Conservation (phyloP, 2,329 filamentous ascomycete genomes). For the Anthostomella pinea region DNA sequence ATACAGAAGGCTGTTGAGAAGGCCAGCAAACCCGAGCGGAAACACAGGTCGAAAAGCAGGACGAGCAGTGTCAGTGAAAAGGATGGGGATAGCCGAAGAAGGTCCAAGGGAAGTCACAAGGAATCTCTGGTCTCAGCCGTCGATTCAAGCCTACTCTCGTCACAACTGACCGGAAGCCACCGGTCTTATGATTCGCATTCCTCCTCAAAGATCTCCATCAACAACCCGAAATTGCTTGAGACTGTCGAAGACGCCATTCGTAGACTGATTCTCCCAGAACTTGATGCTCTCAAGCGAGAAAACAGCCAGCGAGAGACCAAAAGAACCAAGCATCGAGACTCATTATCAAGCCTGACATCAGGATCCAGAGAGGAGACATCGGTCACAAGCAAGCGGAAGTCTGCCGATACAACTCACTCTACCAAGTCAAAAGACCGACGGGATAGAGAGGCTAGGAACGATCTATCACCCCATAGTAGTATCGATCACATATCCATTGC, state of each 20-base stretch:
- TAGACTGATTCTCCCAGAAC: slow-evolving; percentile 82
- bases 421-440: slow-evolving; percentile 43
- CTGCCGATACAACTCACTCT: slow-evolving; percentile 52
- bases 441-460: slow-evolving; percentile 54
- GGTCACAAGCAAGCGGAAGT: slow-evolving; percentile 47
- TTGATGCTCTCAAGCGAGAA: slow-evolving; percentile 87
- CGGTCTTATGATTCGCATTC: slow-evolving; percentile 56
- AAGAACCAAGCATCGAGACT: slow-evolving; percentile 49
- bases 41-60: slow-evolving; percentile 48
- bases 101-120: slow-evolving; percentile 50
- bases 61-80: slow-evolving; percentile 49
- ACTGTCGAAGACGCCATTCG: slow-evolving; percentile 93
- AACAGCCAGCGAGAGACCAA: slow-evolving; percentile 72
- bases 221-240: slow-evolving; percentile 86
- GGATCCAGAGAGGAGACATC: slow-evolving; percentile 55
- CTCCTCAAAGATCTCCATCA: slow-evolving; percentile 69
- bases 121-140: slow-evolving; percentile 52
- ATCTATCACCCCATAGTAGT: slow-evolving; percentile 49
- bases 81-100: slow-evolving; percentile 44
- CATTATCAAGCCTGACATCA: slow-evolving; percentile 56
- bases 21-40: slow-evolving; percentile 48
- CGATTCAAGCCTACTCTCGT: slow-evolving; percentile 55
- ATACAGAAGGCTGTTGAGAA: slow-evolving; percentile 35
- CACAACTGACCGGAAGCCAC: slow-evolving; percentile 51
- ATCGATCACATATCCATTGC: slow-evolving; percentile 47